A percentile compares a stretch with the other conserved stretches of the same genome.
Evolutionary conservation across 2,329 filamentous ascomycete genomes (phyloP).

Genomic region (Aspergillus pseudonomiae): DNA sequence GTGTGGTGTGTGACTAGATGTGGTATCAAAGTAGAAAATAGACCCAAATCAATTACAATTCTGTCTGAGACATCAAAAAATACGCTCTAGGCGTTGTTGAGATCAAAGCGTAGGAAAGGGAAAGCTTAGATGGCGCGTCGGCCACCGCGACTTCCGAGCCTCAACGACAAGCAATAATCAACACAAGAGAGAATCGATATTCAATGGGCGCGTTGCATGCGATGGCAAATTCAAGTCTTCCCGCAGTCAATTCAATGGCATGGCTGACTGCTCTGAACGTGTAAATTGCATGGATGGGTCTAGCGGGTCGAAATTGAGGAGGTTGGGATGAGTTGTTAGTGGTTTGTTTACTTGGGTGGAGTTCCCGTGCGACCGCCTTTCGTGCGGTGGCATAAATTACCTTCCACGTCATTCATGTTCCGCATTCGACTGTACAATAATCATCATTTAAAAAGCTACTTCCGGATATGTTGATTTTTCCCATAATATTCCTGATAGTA

Average conservation of each 20-base stretch:
- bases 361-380: conserved; percentile 16
- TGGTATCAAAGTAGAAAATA: background rate
- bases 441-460: background rate
- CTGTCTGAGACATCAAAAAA: background rate
- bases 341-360: conserved; percentile 24
- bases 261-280: background rate
- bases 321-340: conserved; percentile 25
- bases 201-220: background rate
- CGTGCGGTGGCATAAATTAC: background rate
- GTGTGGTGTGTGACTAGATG: conserved; percentile 10
- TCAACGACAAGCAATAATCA: conserved; percentile 9
- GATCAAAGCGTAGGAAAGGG: background rate
- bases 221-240: background rate
- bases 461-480: background rate
- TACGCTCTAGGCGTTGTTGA: background rate
- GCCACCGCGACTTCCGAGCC: conserved; percentile 13
- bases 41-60: background rate
- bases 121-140: conserved; percentile 20
- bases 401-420: background rate
- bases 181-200: background rate
- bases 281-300: background rate
- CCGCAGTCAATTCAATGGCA: conserved; percentile 3
- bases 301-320: conserved; percentile 21
- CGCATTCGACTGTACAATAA: no score
- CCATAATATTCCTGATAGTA: background rate